A percentile compares a stretch with the other conserved stretches of the same genome.
These are phyloP conservation scores for Backusella sp. DNA, from an alignment of 192 early-diverging fungal genomes.

Conservation along the genomic window DNA sequence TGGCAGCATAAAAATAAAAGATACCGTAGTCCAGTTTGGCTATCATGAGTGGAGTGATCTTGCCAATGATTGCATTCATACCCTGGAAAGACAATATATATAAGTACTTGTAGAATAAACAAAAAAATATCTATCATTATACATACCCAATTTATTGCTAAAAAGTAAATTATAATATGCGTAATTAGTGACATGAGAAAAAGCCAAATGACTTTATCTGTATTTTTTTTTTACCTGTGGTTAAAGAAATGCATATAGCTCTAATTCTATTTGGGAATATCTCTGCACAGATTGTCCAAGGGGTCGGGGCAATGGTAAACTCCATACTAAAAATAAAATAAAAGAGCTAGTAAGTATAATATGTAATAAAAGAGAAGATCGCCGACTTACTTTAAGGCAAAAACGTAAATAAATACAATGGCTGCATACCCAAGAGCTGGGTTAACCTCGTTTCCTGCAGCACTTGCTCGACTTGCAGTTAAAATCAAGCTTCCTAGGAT, in stretches of 20 bases:
- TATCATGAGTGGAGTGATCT: slow-evolving; percentile 8
- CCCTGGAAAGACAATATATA: not conserved
- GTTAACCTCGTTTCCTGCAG: too few relatives aligned
- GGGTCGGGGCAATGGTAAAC: not conserved
- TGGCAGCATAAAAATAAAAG: not conserved
- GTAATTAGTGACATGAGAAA: too few relatives aligned
- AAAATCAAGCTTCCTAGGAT: not conserved
- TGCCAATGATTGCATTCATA: slow-evolving; percentile 8
- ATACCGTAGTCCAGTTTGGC: not conserved
- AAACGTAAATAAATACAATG: slow-evolving; percentile 1
- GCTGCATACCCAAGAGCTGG: not conserved
- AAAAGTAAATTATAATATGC: too few relatives aligned
- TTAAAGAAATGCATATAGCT: slow-evolving; percentile 8
- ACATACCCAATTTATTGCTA: slow-evolving; percentile 6
- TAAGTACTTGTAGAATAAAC: not conserved
- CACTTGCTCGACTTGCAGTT: not conserved
- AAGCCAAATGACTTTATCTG: too few relatives aligned
- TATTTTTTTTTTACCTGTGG: not conserved
- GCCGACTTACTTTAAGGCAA: not conserved
- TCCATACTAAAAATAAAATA: not conserved
- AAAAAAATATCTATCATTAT: not conserved
- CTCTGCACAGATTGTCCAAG: not conserved
- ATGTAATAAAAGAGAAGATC: not conserved
- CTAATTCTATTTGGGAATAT: slow-evolving; percentile 11
- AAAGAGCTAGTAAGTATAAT: not conserved